Base-by-base conservation (phyloP, 2,329 filamentous ascomycete species). In the Capronia epimyces region DNA sequence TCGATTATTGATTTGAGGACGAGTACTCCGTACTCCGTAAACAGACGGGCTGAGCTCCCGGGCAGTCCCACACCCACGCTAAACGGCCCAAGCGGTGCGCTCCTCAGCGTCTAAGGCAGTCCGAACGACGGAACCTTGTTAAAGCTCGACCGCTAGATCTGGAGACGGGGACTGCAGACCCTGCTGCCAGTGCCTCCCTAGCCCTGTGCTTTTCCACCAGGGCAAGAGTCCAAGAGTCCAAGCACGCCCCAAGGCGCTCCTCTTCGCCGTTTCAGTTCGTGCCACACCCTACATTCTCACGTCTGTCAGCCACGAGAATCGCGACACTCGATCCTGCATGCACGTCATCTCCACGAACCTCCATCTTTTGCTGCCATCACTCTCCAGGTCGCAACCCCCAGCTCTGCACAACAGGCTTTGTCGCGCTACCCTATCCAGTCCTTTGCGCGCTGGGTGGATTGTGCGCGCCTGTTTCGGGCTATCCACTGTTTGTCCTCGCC, bases 261-360 rank as follows among this genome's bases (percentile, higher is more conserved):
- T 37, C 12, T 37, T 9, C 15, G 34, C 15, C 34, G 5, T n/a
- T n/a, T n/a, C n/a, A 12, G 3, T 37, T 37, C 41, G n/a, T 43
- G 25, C 41, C 41, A 31, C 25, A 29, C 25, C 41, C 2, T 21
- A 20, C 25, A 20, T 9, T 46, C 44, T 37, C 34, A 37, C 34
- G 13, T 37, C 34, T 18, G 34, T 32, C 43, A 32, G 49, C 48
- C 49, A 47, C 43, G 39, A 49, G 40, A 41, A 44, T 55, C 52
- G 52, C 48, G 39, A 51, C 22, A 44, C 41, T 37, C 43, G 31
- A 21, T 46, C 31, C 16, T 43, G 24, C 45, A 39, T 51, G 47
- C 43, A 54, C 52, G 52, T 54, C 52, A 54, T 54, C 40, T 39
- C 43, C 43, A 44, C 29, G 31, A 16, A 22, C 36, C 44, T 42